Base-by-base conservation (phyloP, 441 rosid species). In the Gossypium schwendimanii region DNA sequence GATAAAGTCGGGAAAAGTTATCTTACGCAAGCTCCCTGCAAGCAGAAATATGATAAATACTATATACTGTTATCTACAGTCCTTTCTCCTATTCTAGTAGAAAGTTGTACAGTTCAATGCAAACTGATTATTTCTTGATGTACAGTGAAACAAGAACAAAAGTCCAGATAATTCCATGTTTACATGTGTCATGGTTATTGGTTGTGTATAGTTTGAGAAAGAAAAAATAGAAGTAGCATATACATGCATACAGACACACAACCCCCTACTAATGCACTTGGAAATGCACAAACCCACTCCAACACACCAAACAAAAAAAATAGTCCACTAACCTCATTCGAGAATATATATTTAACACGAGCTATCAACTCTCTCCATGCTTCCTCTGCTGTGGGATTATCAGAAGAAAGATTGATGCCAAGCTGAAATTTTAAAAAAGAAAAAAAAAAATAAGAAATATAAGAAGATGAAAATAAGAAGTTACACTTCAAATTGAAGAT, bases 281-380 rank as follows among this genome's bases (percentile, higher is more conserved):
- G 50, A 17, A 39, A 23, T 58, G n/a, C 36, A 50, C 45, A 62
- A 52, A 36, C 17, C 23, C 71, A 68, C 55, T 57, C 17, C 60
- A 68, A 68, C 26, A 4, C 11, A 17, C 45, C 47, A 52, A 9
- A 28, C 15, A 52, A 6, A 28, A 28, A 8, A 39, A 68, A 28
- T 4, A 26, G 41, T 66, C 14, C 44, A 85, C 94, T 73, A 84
- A 95, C 99, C 97, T 90, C 92, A 70, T 84, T 78, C 14, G 98
- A 88, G 73, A 93, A 91, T n/a, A 88, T 62, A 76, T 77, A 83
- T 70, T 74, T 76, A 69, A 95, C 47, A 21, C 89, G 91, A 55
- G 80, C 80, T 83, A 78, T 66, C 20, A 95, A 73, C 39, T 88
- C 87, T 71, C 84, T 84, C 89, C 84, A 84, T 52, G 93, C 91